Evolutionary conservation across 345 rosid species (phyloP).

Genomic region (Rhizophora apiculata): DNA sequence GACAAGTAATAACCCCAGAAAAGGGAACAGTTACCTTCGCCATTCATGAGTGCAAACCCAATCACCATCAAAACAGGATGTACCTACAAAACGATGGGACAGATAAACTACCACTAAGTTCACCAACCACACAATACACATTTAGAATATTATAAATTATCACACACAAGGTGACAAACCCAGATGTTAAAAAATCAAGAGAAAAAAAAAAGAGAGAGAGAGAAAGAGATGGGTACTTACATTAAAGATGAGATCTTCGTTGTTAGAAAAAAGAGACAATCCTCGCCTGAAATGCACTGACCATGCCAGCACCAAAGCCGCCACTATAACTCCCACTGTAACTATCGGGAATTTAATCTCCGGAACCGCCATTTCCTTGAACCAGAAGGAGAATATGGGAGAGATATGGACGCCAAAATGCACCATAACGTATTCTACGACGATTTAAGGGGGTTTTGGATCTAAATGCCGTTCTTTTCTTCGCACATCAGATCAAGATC

Average conservation of each 20-base stretch:
- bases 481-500: not conserved
- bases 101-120: not conserved
- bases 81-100: conserved; percentile 31
- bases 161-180: not conserved
- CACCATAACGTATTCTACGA: not conserved
- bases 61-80: conserved; percentile 58
- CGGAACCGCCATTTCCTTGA: conserved; percentile 45
- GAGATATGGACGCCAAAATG: not conserved
- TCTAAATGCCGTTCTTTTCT: not conserved
- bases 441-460: not conserved
- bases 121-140: too few species aligned
- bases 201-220: not conserved
- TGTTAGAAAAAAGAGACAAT: conserved; percentile 74
- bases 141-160: not conserved
- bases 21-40: conserved; percentile 42
- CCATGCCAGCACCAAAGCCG: conserved; percentile 63
- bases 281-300: conserved; percentile 81
- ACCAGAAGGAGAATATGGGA: not conserved
- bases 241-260: conserved; percentile 90
- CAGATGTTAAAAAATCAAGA: not conserved
- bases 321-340: conserved; percentile 45
- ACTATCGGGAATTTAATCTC: conserved; percentile 58
- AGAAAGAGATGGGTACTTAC: conserved; percentile 25
- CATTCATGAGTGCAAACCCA: conserved; percentile 45
- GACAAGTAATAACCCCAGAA: not conserved